phyloP scores from a whole-genome alignment of 768 basidiomycete genomes.

The Strobilomyces echinocephalus region DNA sequence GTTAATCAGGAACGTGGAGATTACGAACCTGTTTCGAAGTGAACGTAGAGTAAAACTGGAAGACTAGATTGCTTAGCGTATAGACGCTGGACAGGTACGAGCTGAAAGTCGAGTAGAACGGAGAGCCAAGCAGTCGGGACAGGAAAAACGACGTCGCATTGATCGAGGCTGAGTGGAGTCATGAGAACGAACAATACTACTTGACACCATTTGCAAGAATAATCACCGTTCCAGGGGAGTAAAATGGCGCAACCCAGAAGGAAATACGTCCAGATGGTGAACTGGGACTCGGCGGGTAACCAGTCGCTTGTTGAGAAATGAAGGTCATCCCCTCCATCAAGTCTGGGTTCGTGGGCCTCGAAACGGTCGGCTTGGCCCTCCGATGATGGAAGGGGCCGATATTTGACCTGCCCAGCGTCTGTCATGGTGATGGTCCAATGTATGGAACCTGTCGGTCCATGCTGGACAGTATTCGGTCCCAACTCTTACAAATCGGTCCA shows the following conservation, averaged over 20 bases:
- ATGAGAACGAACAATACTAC: background rate
- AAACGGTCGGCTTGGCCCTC: conserved; percentile 7
- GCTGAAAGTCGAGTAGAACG: conserved; percentile 53
- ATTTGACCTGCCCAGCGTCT: conserved; percentile 6
- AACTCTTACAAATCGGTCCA: background rate
- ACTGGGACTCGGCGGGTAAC: conserved; percentile 32
- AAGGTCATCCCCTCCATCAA: conserved; percentile 3
- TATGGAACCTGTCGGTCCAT: background rate
- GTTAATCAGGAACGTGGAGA: background rate
- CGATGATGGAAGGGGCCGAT: conserved; percentile 20
- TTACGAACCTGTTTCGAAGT: conserved; percentile 60
- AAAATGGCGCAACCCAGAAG: conserved; percentile 75
- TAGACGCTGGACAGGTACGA: conserved; percentile 63
- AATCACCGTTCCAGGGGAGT: conserved; percentile 85
- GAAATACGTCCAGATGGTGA: conserved; percentile 61
- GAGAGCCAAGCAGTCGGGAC: conserved; percentile 59
- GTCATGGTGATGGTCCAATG: conserved; percentile 6
- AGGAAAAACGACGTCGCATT: conserved; percentile 82
- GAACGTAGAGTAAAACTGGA: conserved; percentile 69
- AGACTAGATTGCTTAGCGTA: conserved; percentile 62
- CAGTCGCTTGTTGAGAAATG: conserved; percentile 24
- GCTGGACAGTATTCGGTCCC: background rate
- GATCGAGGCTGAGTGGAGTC: conserved; percentile 59
- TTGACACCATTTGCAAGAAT: background rate
- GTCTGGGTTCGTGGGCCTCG: background rate